A percentile compares a stretch with the other conserved stretches of the same genome.
phyloP scores from a whole-genome alignment of 1,284 basidiomycete species.

The Sporisorium sorghi region DNA sequence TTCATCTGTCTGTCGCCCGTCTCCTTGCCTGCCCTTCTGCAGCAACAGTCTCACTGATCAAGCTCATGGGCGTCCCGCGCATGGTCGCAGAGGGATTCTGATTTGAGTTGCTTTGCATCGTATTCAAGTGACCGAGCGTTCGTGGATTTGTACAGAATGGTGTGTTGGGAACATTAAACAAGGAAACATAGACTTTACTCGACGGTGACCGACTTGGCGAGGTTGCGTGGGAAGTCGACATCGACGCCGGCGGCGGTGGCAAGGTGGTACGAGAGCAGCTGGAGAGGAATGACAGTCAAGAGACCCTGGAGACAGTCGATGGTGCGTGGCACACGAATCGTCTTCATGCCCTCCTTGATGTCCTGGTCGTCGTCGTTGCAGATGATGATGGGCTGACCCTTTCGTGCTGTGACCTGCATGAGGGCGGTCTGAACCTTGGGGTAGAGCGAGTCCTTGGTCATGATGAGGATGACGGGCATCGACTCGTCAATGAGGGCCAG shows the following conservation, averaged over 20 bases:
- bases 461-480: slow-evolving; percentile 86
- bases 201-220: slow-evolving; percentile 73
- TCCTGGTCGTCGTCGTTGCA: slow-evolving; percentile 93
- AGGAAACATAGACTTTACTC: slow-evolving; percentile 41
- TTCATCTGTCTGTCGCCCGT: neutral
- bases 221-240: slow-evolving; percentile 97
- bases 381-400: slow-evolving; percentile 91
- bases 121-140: slow-evolving; percentile 17
- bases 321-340: slow-evolving; percentile 82
- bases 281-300: slow-evolving; percentile 95
- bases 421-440: slow-evolving; percentile 97
- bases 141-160: slow-evolving; percentile 33
- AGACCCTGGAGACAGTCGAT: slow-evolving; percentile 96
- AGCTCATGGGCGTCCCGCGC: neutral
- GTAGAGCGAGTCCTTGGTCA: slow-evolving; percentile 98
- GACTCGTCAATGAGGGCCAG: slow-evolving; percentile 97
- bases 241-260: slow-evolving; percentile 95
- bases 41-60: neutral
- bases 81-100: neutral
- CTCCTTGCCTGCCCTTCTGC: neutral
- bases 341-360: slow-evolving; percentile 79
- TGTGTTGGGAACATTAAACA: neutral
- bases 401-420: slow-evolving; percentile 94
- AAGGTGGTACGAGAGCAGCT: slow-evolving; percentile 95
- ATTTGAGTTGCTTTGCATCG: slow-evolving; percentile 9